A percentile compares a stretch with the other conserved stretches of the same genome.
Conservation (phyloP, 2,329 filamentous ascomycete genomes). For the Mycogone perniciosa region DNA sequence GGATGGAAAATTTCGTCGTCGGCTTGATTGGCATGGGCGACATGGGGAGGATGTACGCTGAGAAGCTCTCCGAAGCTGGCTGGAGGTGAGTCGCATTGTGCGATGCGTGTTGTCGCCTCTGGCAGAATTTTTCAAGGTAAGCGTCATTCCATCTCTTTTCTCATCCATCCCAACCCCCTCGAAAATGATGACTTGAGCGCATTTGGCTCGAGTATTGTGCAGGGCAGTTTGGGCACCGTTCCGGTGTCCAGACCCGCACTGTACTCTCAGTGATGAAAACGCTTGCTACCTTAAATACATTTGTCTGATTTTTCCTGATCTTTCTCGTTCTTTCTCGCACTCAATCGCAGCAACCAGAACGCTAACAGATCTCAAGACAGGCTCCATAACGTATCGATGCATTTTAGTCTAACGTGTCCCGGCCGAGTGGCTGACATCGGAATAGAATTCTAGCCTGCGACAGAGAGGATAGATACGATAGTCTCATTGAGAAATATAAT, state of each 20-base stretch:
- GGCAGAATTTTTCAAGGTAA: slow-evolving; percentile 10
- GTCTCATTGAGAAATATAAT: slow-evolving; percentile 72
- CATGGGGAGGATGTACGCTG: slow-evolving; percentile 98
- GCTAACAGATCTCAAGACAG: slow-evolving; percentile 7
- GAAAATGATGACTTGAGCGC: slow-evolving; percentile 99
- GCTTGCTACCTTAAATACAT: slow-evolving; percentile 87
- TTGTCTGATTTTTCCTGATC: slow-evolving; percentile 65
- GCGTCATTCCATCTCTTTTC: slow-evolving; percentile 2
- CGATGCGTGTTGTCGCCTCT: background rate
- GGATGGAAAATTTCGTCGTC: slow-evolving; percentile 66
- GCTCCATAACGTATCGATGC: background rate
- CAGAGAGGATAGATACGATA: slow-evolving; percentile 79
- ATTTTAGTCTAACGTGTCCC: background rate
- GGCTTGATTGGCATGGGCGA: slow-evolving; percentile 99
- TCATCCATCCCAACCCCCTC: slow-evolving; percentile 19
- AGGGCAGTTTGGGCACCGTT: slow-evolving; percentile 61
- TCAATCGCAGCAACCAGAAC: background rate
- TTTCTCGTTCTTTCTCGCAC: background rate
- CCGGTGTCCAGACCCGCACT: slow-evolving; percentile 59
- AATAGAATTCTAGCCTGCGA: slow-evolving; percentile 91
- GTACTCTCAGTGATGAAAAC: slow-evolving; percentile 94
- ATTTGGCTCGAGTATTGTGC: slow-evolving; percentile 99
- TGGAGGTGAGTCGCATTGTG: slow-evolving; percentile 68
- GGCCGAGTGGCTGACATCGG: slow-evolving; percentile 24
- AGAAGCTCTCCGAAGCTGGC: slow-evolving; percentile 78